A percentile compares a stretch with the other conserved stretches of the same genome.
These are phyloP conservation scores for Carex scoparia DNA, from an alignment of 176 grass and related monocot genomes.

Conservation along the genomic window DNA sequence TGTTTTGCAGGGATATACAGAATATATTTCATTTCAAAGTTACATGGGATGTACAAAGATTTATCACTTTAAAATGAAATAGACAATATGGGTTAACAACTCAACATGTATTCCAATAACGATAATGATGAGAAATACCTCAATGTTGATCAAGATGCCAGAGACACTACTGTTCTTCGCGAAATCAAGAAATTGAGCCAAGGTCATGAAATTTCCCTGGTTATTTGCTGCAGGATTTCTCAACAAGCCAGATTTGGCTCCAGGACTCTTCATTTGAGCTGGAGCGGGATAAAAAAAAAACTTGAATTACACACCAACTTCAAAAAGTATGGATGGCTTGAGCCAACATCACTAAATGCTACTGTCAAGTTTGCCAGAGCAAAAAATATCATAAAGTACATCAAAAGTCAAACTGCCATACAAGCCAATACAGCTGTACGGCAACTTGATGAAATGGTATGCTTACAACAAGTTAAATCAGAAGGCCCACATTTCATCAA, in stretches of 20 bases:
- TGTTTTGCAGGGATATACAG: not conserved
- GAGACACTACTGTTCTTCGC: constrained; percentile 61
- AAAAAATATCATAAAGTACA: not conserved
- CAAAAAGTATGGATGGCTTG: not conserved
- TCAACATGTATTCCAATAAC: not conserved
- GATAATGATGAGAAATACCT: constrained; percentile 37
- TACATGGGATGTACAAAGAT: not conserved
- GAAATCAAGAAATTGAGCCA: constrained; percentile 56
- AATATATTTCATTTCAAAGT: not conserved
- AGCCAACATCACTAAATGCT: not conserved
- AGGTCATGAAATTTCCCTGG: constrained; percentile 57
- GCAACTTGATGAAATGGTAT: not conserved
- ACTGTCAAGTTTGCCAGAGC: constrained; percentile 3
- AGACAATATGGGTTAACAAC: not conserved
- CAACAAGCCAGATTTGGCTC: constrained; percentile 41
- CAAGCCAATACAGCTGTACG: not conserved
- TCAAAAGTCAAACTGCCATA: not conserved
- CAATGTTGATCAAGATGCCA: constrained; percentile 67
- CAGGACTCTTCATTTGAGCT: constrained; percentile 52
- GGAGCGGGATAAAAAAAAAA: constrained; percentile 9
- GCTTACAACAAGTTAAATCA: not conserved
- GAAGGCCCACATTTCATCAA: not conserved
- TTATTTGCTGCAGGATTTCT: constrained; percentile 84
- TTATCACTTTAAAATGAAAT: not conserved
- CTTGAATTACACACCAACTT: not conserved